A percentile compares a stretch with the other conserved stretches of the same genome.
These are phyloP conservation scores for Vitis hybrid DNA, from an alignment of 177 flowering plant genomes.

Conservation along the genomic window DNA sequence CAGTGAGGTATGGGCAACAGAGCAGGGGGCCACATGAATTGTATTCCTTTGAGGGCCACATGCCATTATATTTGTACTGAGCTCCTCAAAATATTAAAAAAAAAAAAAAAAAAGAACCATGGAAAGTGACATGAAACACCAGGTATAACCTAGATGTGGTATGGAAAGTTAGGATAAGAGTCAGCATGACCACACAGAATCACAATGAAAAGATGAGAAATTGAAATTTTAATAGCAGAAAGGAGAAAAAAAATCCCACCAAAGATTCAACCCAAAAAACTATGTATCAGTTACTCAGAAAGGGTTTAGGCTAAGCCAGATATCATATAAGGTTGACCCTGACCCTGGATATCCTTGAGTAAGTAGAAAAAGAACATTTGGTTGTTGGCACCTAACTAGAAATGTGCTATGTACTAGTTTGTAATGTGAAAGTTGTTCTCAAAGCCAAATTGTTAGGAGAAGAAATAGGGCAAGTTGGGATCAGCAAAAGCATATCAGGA, in stretches of 20 bases:
- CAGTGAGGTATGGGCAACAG: not conserved
- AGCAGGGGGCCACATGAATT: conserved; percentile 9
- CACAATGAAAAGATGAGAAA: not conserved
- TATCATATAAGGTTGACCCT: too few relatives aligned
- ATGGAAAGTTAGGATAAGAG: conserved; percentile 20
- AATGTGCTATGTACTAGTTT: too few relatives aligned
- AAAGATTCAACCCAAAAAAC: not conserved
- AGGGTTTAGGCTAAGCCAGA: too few relatives aligned
- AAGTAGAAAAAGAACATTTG: too few relatives aligned
- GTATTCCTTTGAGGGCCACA: not conserved
- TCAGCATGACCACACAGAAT: conserved; percentile 18
- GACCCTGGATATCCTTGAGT: not conserved
- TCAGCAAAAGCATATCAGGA: not conserved
- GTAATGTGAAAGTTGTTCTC: too few relatives aligned
- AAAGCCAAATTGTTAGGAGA: too few relatives aligned
- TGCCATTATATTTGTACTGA: not conserved
- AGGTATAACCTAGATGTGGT: conserved; percentile 2
- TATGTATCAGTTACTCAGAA: not conserved
- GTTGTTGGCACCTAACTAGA: too few relatives aligned
- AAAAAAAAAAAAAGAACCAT: not conserved
- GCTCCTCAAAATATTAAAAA: not conserved
- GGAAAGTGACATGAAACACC: conserved; percentile 15
- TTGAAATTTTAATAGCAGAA: not conserved
- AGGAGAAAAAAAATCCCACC: not conserved
- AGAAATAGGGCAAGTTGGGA: too few relatives aligned